Evolutionary conservation across 2,329 filamentous ascomycete genomes (phyloP), one percentile per base, ranked within the genome.

Genomic region (Hypoxylon sp.): DNA sequence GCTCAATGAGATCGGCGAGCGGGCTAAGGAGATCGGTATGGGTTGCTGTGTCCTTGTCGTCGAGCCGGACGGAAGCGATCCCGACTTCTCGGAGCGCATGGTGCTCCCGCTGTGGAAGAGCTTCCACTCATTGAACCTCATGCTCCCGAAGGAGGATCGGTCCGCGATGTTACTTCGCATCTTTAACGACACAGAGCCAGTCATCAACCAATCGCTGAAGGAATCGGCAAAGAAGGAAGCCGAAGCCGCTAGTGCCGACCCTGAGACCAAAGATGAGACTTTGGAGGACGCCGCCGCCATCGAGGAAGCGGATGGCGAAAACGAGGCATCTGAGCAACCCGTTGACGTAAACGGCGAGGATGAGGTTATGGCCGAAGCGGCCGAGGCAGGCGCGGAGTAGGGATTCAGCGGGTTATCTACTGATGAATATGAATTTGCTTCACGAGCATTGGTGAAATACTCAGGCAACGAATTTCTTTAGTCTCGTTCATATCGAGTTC

Each of bases 71-170:
- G 90, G 88, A 42, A 83, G 80, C n/a, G 84, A 88, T 65, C 80
- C 83, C 8, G 84, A 86, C 50, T 91, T 90, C 69, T 80, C 82
- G 24, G 95, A 98, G 83, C 85, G 88, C 26, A 94, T 98, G 88
- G 92, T 95, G 1, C 86, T 99, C 17, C 96, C 96, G 3, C 84
- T 99, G 29, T 99, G 96, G 96, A 92, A 97, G 81, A 97, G 94
- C 78, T 88, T 97, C 68, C 91, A 94, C 74, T 95, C 92, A 19
- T 86, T 98, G 66, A 99, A 99, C 80, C 88, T 99, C 59, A 99
- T 99, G 96, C 85, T 99, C 77, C 95, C 96, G 54, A 99, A 99
- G 84, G 96, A 99, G 80, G 96, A 99, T 73, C 89, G 96, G 14
- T 91, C 90, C 24, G 96, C 96, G 0, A 97, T 98, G 93, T 83